A percentile compares a stretch with the other conserved stretches of the same genome.
These are phyloP conservation scores for Millerozyma acaciae DNA, from an alignment of 805 yeast genomes.

Conservation along the genomic window DNA sequence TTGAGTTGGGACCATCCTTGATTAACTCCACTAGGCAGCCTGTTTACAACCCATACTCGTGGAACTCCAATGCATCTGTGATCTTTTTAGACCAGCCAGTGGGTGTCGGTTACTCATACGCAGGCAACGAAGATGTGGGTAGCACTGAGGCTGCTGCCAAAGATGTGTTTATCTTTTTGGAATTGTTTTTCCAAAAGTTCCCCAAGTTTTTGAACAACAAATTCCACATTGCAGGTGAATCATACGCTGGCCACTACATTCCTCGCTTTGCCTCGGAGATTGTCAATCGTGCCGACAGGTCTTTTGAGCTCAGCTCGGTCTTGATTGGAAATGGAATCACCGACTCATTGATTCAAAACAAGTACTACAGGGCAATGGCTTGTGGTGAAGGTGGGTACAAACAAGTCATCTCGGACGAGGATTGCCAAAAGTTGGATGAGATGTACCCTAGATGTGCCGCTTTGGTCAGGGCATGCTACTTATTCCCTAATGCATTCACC, in stretches of 20 bases:
- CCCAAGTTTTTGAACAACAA: slow-evolving; percentile 58
- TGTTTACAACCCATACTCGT: slow-evolving; percentile 75
- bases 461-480: slow-evolving; percentile 29
- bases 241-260: slow-evolving; percentile 91
- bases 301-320: slow-evolving; percentile 35
- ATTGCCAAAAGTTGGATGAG: slow-evolving; percentile 32
- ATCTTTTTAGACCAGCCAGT: slow-evolving; percentile 93
- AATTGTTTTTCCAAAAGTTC: slow-evolving; percentile 77
- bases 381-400: slow-evolving; percentile 43
- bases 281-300: slow-evolving; percentile 55
- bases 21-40: slow-evolving; percentile 66
- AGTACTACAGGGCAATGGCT: slow-evolving; percentile 41
- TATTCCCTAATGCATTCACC: slow-evolving; percentile 27
- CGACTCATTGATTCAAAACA: slow-evolving; percentile 39
- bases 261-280: slow-evolving; percentile 87
- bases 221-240: slow-evolving; percentile 90
- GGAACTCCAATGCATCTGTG: slow-evolving; percentile 90
- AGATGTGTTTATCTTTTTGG: slow-evolving; percentile 82
- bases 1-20: slow-evolving; percentile 87
- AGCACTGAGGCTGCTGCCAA: slow-evolving; percentile 79
- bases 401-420: slow-evolving; percentile 30
- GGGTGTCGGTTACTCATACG: slow-evolving; percentile 86
- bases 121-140: slow-evolving; percentile 54
- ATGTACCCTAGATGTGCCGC: slow-evolving; percentile 33
- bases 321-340: slow-evolving; percentile 45